A percentile compares a stretch with the other conserved stretches of the same genome.
Conservation (phyloP, 106 monocot species). For the Dendrobium huoshanense region DNA sequence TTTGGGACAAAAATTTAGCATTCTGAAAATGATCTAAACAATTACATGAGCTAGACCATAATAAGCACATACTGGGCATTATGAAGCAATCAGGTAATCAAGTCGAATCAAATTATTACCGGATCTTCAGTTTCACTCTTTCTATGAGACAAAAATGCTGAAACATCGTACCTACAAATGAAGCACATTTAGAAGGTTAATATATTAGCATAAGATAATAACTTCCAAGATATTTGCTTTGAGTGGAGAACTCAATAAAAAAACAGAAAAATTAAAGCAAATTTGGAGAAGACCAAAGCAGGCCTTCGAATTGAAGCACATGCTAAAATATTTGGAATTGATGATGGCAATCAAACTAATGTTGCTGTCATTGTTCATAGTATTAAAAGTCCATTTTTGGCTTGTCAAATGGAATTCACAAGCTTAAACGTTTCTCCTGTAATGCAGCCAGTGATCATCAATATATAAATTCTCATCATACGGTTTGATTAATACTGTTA, state of each 20-base stretch:
- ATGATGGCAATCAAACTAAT: not conserved
- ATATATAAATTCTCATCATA: not conserved
- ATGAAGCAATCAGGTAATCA: not conserved
- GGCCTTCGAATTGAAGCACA: not conserved
- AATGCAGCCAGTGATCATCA: not conserved
- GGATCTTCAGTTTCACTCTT: slow-evolving; percentile 80
- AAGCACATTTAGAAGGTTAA: not conserved
- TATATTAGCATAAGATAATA: not conserved
- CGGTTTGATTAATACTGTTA: not conserved
- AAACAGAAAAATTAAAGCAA: not conserved
- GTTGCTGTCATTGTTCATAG: not conserved
- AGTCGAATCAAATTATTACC: slow-evolving; percentile 27
- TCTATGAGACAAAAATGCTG: slow-evolving; percentile 78
- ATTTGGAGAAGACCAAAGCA: not conserved
- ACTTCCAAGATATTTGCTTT: not conserved
- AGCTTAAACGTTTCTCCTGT: not conserved
- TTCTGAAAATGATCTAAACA: not conserved
- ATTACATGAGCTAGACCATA: not conserved
- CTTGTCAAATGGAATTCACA: not conserved
- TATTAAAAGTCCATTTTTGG: not conserved
- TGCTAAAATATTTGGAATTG: not conserved
- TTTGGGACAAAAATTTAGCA: not conserved
- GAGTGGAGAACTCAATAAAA: not conserved
- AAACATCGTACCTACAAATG: slow-evolving; percentile 85
- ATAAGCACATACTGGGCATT: not conserved